phyloP scores from a whole-genome alignment of 2,329 filamentous ascomycete genomes.

The Diaporthe sp. region DNA sequence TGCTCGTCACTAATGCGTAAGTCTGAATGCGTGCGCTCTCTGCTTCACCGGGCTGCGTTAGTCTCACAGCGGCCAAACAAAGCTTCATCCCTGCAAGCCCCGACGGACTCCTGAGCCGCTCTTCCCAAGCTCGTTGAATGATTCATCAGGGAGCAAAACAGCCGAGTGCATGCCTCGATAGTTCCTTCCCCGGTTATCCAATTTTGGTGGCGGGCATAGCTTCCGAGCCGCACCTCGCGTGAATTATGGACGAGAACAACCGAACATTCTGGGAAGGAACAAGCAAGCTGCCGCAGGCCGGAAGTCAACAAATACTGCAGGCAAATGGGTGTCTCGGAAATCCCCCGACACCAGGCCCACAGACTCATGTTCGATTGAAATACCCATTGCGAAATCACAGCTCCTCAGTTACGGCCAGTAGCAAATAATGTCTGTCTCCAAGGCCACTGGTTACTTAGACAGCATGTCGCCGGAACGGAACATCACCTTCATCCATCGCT shows the following conservation, averaged over 20 bases:
- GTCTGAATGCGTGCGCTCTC: neutral
- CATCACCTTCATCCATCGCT: no score
- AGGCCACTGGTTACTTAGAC: neutral
- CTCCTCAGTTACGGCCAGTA: neutral
- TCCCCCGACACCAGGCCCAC: no score
- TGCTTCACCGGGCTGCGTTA: slow-evolving; percentile 5
- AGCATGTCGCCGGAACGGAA: neutral
- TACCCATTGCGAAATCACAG: no score
- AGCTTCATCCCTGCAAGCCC: slow-evolving; percentile 33
- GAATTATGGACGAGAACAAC: neutral
- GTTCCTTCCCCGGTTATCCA: neutral
- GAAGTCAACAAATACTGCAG: neutral
- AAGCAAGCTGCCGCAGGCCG: neutral
- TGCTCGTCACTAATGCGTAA: neutral
- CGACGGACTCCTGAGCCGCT: neutral
- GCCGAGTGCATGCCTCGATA: neutral
- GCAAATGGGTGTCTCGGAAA: neutral
- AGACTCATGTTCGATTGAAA: neutral
- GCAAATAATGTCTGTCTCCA: neutral
- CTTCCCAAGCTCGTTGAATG: neutral
- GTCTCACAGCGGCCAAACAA: neutral
- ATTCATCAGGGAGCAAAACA: slow-evolving; percentile 18
- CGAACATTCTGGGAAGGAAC: no score
- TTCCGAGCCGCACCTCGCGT: slow-evolving; percentile 9
- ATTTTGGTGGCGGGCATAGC: neutral